phyloP scores from a whole-genome alignment of 1,284 basidiomycete genomes.

The Filobasidium uniguttulatum region DNA sequence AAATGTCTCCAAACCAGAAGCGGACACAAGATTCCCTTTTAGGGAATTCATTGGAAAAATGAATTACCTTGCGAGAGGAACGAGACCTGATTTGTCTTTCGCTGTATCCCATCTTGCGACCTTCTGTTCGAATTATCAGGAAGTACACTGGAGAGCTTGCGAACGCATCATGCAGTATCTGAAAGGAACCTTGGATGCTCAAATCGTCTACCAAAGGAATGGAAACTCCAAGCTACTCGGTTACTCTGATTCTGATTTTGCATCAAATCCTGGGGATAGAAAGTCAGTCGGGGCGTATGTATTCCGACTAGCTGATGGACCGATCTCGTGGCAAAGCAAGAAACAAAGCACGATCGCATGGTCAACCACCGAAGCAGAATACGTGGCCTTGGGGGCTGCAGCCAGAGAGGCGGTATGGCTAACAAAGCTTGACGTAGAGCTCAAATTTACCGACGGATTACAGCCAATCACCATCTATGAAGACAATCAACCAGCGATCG shows the following conservation, averaged over 20 bases:
- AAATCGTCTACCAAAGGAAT: neutral
- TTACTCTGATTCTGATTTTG: neutral
- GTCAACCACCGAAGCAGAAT: neutral
- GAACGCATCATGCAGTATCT: neutral
- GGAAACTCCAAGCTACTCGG: neutral
- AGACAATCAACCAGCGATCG: neutral
- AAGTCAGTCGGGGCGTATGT: neutral
- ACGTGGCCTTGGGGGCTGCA: neutral
- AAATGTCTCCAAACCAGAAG: neutral
- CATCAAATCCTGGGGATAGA: neutral
- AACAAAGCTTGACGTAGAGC: neutral
- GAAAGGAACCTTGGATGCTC: neutral
- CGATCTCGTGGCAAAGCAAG: neutral
- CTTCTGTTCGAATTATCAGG: neutral
- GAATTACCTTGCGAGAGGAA: slow-evolving; percentile 1
- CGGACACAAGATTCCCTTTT: neutral
- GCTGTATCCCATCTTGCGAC: neutral
- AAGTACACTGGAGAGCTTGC: neutral
- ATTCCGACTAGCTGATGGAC: neutral
- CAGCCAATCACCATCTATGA: neutral
- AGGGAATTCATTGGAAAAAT: neutral
- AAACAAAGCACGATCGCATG: neutral
- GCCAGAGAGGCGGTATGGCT: neutral
- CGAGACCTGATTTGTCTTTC: neutral
- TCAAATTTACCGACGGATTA: neutral